Base-by-base conservation (phyloP, 192 early-diverging fungal genomes). In the Coemansia sp. region DNA sequence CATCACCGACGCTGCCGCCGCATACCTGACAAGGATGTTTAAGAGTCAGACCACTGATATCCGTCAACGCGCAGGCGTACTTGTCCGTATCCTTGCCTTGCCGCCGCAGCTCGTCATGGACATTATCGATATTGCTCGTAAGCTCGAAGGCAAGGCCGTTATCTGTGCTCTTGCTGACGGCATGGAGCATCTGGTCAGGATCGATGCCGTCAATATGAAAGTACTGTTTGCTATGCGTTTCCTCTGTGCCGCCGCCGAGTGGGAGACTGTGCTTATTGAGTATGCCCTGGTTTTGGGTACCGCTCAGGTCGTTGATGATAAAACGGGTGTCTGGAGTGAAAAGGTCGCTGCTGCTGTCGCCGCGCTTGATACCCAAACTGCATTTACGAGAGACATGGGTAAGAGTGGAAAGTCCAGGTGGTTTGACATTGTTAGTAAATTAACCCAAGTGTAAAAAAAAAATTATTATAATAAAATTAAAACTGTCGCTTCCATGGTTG, bases 71-170 rank as follows among this genome's bases (percentile, higher is more conserved):
- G 77, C 77, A 0, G 81, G 81, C 36, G 68, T 68, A 46, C 74
- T 84, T 1, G 81, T 84, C 51, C 76, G 77, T 2, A 65, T 84
- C 5, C 77, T 79, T 5, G 63, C 81, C 11, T 33, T 84, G 44
- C 81, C 81, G 38, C 77, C 81, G 27, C 76, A 84, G 42, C 60
- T 84, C 27, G 72, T 84, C 8, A 77, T 78, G 81, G 81, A 84
- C 61, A 60, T 72, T n/a, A 71, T 79, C 2, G 74, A 79, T 22
- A 70, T 84, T 12, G 63, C 49, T 1, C 61, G 15, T 5, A 74
- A 76, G 59, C 72, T 84, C 18, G 31, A 55, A 0, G 61, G 43
- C 38, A 75, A 73, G 27, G 81, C 66, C 27, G 46, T 13, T 2
- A 34, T 73, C 5, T 63, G 70, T 22, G 73, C 77, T 6, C 36